Evolutionary conservation across 2,329 filamentous ascomycete species (phyloP), one percentile per base, ranked within the genome.

Genomic region (Sclerotinia minor): DNA sequence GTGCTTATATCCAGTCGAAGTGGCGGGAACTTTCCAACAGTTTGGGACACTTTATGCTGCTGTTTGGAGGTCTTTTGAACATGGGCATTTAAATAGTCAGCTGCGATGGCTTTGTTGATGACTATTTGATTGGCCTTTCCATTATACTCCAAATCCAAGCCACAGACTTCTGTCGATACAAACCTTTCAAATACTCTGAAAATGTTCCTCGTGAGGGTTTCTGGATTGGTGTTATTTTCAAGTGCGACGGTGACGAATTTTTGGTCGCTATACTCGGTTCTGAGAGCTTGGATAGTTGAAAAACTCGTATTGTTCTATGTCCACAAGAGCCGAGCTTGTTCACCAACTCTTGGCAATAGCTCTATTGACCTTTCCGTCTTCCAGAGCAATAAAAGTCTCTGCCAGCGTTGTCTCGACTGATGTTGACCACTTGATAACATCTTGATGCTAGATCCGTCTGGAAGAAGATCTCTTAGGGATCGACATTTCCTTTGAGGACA

Each of bases 131-230:
- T 9, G 26, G 5, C 32, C 4, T 75, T 45, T 26, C 29, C 44
- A 8, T 24, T 3, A 54, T 32, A 50, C 32, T 61, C 65, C 29
- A 19, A 17, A 26, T 52, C 24, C 49, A 29, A 52, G 17, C 29
- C 24, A 52, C 49, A 7, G 13, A 52, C 24, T 60, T 76, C 74
- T n/a, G 38, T 35, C 41, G 54, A 41, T n/a, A 57, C 9, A n/a
- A 41, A 9, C n/a, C 41, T 57, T n/a, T 38, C 54, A 29, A 52
- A 52, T 3, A 52, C n/a, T 52, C 49, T 13, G 13, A 52, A 17
- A 41, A 57, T 57, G 5, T 38, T 57, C 5, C 29, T 41, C 41
- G 54, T 9, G 38, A 24, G 7, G 29, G 29, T 38, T 15, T n/a
- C 29, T 13, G 32, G 9, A n/a, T 13, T 13, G 19, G 29, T 24